Evolutionary conservation across 1,284 basidiomycete genomes (phyloP).

Genomic region (Anthracocystis walkeri): DNA sequence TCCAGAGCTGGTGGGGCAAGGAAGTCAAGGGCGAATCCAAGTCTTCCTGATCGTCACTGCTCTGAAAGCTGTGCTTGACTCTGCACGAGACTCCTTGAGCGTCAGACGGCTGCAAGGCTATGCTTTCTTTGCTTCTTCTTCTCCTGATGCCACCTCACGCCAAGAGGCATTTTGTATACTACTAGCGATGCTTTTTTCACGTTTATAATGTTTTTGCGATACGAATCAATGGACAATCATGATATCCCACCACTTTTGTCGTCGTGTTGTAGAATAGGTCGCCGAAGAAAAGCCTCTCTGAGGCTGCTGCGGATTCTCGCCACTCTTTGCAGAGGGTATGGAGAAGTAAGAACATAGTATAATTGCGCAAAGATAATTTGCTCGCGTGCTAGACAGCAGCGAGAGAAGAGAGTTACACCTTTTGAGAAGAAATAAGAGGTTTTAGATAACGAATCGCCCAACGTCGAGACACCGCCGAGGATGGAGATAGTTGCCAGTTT

Average conservation of each 20-base stretch:
- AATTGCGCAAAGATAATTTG: not conserved
- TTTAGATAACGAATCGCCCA: not conserved
- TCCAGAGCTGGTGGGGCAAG: constrained; percentile 46
- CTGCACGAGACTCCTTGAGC: not conserved
- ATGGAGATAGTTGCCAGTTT: not conserved
- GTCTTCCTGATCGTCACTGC: constrained; percentile 2
- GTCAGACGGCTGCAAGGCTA: not conserved
- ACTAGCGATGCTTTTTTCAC: constrained; percentile 6
- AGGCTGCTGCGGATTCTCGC: not conserved
- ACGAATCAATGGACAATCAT: constrained; percentile 24
- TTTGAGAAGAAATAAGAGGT: not conserved
- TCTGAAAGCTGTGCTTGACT: not conserved
- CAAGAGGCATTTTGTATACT: constrained; percentile 4
- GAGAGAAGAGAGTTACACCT: not conserved
- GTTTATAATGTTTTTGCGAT: not conserved
- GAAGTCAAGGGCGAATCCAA: constrained; percentile 33
- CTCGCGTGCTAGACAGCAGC: not conserved
- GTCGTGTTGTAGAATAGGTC: not conserved
- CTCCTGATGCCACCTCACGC: not conserved
- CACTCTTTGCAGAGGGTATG: not conserved
- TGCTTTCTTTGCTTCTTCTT: not conserved
- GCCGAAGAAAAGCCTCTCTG: not conserved
- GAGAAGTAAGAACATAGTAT: not conserved
- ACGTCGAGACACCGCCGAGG: not conserved
- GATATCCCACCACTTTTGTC: not conserved